Conservation (phyloP, 306 rosid species). For the Luffa acutangula region DNA sequence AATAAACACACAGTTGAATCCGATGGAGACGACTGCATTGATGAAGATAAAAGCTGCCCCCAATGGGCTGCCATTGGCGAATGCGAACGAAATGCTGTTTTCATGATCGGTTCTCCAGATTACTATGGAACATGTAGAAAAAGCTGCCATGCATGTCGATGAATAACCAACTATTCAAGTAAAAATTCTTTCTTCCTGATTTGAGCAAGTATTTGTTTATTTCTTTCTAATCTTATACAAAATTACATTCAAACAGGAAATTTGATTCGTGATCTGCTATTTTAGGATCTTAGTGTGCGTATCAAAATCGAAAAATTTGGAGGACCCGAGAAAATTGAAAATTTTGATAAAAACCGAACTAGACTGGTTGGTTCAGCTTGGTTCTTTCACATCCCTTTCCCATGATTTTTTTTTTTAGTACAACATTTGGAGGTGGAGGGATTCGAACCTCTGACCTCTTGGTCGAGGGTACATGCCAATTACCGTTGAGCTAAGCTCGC, state of each 20-base stretch:
- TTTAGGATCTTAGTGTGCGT: neutral
- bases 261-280: neutral
- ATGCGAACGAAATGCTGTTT: constrained; percentile 65
- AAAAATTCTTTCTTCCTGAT: constrained; percentile 15
- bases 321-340: too few species aligned
- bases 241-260: neutral
- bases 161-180: neutral
- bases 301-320: too few species aligned
- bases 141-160: constrained; percentile 69
- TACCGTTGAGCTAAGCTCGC: too few species aligned
- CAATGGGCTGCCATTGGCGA: constrained; percentile 75
- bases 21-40: constrained; percentile 34
- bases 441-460: too few species aligned
- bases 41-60: constrained; percentile 49
- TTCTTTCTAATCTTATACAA: neutral
- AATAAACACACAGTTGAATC: constrained; percentile 20
- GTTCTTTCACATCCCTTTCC: too few species aligned
- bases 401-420: too few species aligned
- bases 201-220: constrained; percentile 3
- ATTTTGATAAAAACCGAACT: too few species aligned
- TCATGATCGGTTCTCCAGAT: constrained; percentile 86
- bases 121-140: constrained; percentile 86
- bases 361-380: too few species aligned
- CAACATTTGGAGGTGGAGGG: too few species aligned
- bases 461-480: too few species aligned